Evolutionary conservation across 139 green algal species (phyloP).

Genomic region (Chlorella sp.): DNA sequence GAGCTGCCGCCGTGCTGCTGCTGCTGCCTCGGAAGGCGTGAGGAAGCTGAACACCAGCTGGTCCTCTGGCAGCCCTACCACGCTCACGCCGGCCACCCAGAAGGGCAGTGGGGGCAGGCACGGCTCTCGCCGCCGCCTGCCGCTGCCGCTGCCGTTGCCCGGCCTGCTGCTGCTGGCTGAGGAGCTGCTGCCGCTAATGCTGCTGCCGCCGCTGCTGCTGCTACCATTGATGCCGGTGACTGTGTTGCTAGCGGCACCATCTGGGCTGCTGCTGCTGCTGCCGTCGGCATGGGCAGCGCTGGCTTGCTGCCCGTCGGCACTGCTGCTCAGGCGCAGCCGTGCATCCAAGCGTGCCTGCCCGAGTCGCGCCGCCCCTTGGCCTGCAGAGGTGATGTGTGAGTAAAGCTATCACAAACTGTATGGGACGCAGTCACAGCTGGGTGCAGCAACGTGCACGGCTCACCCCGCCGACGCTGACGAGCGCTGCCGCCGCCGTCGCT

Average conservation of each 20-base stretch:
- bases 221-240: not conserved
- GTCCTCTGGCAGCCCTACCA: constrained; percentile 2
- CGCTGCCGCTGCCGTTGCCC: not conserved
- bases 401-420: not conserved
- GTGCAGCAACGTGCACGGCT: no score
- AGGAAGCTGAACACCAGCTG: constrained; percentile 29
- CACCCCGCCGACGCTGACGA: no score
- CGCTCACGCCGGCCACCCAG: constrained; percentile 14
- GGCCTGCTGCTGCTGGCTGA: not conserved
- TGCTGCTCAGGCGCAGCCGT: not conserved
- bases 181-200: not conserved
- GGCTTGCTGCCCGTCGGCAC: not conserved
- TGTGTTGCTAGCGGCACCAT: not conserved
- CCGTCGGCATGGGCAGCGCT: not conserved
- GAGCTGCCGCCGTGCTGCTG: not conserved
- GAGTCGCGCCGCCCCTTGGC: no score
- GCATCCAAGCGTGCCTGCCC: no score
- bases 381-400: not conserved
- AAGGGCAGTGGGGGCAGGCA: constrained; percentile 21
- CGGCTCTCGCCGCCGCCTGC: not conserved
- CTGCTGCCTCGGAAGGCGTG: not conserved
- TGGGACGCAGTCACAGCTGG: no score
- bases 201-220: not conserved
- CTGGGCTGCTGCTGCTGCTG: not conserved
- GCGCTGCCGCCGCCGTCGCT: not conserved